Evolutionary conservation across 2,329 filamentous ascomycete genomes (phyloP), one percentile per base, ranked within the genome.

Genomic region (Cercospora nicotianae): DNA sequence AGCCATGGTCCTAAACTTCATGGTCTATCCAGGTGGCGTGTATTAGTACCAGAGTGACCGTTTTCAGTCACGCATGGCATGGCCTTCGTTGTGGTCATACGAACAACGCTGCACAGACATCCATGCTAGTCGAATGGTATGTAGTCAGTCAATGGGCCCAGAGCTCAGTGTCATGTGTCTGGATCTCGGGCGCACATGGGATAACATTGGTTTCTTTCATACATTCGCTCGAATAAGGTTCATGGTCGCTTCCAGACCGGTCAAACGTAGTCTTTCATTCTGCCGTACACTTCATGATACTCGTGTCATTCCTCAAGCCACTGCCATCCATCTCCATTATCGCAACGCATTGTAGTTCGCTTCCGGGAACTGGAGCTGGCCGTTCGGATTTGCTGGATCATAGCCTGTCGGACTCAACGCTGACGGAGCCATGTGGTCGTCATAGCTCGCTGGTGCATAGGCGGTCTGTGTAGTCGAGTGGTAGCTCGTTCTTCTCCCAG

Each of bases 271-370:
- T 26, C 16, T 53, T 23, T 60, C 57, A 60, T 55, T 45, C 58
- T 61, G 39, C 33, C 26, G 33, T 55, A 23, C 31, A 42, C 36
- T 60, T 59, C 62, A 23, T 63, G 31, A 30, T 48, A 57, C 57
- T 64, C 53, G 26, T 42, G n/a, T 59, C 33, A 26, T 30, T 48
- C 16, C 23, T 59, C 30, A 20, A 59, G 39, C 36, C 39, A 23
- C 20, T 60, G 7, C 31, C 16, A 26, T 9, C 26, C 3, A 10
- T 3, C 18, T 31, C 23, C 61, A 33, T 64, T 64, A 68, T 42
- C 66, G 67, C 51, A 72, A 60, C 12, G 66, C 67, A 53, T 61
- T 68, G 60, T 74, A 74, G 61, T 74, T 73, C 10, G 65, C 72
- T n/a, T 73, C 68, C 10, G 73, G 73, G 53, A 74, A 73, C 10